Base-by-base conservation (phyloP, 169 alveolate species). In the Cryptosporidium ubiquitum region DNA sequence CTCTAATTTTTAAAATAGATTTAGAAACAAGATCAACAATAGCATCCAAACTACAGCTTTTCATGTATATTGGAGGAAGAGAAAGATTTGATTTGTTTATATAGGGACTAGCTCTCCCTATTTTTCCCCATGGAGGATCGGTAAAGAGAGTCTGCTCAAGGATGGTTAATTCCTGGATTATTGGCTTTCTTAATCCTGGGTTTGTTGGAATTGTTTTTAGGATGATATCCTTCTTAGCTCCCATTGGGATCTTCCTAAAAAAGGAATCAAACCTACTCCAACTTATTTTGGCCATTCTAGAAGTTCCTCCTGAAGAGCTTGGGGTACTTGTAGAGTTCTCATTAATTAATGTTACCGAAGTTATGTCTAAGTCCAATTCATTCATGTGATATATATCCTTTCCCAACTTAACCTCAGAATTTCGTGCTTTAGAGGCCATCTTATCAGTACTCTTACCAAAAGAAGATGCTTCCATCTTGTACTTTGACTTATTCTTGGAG, bases 251-350 rank as follows among this genome's bases (percentile, higher is more conserved):
- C 35, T 29, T 55, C 20, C 86, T 55, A 9, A 75, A 75, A 29
- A 39, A 75, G 42, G 86, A 75, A 29, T 75, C 86, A 42, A 75
- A 75, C 49, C 68, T 75, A 26, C 86, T 75, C 86, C 86, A 75
- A 1, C 74, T 58, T n/a, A 75, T 57, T 60, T 75, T 75, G 10
- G 86, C 86, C 37, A 75, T 37, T 42, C 86, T 75, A 3, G 86
- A 75, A 9, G 86, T 10, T 5, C 73, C 47, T 20, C 84, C 64
- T 18, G 58, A 1, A 20, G 73, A 58, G 49, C 23, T 60, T 57
- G 70, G 70, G 20, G 86, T 75, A 31, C 42, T 37, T 6, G 31
- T 16, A 12, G 86, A 37, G 52, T 42, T 60, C 37, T 75, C 86
- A 20, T 75, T 75, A 10, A 75, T 75, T 39, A 75, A 18, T 0